Percentiles rank a stretch among this genome's conserved stretches.
Conservation (phyloP, 805 yeast genomes). For the Yamadazyma takamatsuzukensis region DNA sequence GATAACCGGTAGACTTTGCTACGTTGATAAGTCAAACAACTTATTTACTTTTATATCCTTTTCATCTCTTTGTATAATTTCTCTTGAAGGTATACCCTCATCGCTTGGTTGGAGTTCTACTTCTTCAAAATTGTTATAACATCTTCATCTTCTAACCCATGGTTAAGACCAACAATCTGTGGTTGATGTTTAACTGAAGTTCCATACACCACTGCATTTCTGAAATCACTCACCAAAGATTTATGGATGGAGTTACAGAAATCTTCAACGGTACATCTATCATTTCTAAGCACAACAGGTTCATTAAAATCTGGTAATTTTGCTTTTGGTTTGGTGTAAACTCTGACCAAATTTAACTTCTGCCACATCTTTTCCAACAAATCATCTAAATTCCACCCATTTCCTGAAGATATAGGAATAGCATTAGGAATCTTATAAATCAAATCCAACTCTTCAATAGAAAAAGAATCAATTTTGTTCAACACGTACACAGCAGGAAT, state of each 20-base stretch:
- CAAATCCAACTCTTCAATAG: constrained; percentile 88
- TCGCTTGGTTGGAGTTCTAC: too few relatives aligned
- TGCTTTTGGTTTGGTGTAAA: constrained; percentile 97
- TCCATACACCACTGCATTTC: constrained; percentile 90
- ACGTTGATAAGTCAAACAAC: background rate
- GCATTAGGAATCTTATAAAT: constrained; percentile 93
- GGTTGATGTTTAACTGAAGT: constrained; percentile 97
- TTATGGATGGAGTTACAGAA: constrained; percentile 97
- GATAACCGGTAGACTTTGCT: too few relatives aligned
- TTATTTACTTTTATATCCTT: background rate
- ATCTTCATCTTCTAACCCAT: constrained; percentile 88
- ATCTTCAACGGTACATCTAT: constrained; percentile 84
- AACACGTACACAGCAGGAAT: constrained; percentile 94
- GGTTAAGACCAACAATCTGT: constrained; percentile 87
- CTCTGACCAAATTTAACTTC: constrained; percentile 83
- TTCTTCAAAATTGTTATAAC: constrained; percentile 92
- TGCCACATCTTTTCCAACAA: constrained; percentile 95
- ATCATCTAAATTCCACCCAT: constrained; percentile 97
- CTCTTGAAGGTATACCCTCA: too few relatives aligned
- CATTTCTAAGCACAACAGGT: constrained; percentile 87
- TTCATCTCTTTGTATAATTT: too few relatives aligned
- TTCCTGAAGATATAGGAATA: constrained; percentile 92
- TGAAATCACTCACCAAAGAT: constrained; percentile 87
- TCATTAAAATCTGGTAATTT: constrained; percentile 88
- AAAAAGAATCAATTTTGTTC: constrained; percentile 93